Percentiles rank a stretch among this genome's conserved stretches.
Conservation (phyloP, 305 asterid genomes). For the Plantago coronopus region DNA sequence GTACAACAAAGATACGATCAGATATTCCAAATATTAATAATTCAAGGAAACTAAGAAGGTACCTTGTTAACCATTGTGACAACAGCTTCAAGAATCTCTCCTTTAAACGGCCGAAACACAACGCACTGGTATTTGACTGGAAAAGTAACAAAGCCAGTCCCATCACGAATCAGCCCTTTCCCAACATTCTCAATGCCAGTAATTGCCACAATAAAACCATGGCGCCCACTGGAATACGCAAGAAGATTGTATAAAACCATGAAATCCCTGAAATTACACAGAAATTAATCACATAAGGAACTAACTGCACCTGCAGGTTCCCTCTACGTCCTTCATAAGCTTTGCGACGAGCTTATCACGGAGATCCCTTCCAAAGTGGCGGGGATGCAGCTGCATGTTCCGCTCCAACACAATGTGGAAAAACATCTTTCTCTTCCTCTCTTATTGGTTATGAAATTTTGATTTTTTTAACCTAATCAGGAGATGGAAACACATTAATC, state of each 20-base stretch:
- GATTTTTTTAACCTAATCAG: too few relatives aligned
- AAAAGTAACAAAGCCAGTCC: constrained; percentile 87
- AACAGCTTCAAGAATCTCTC: constrained; percentile 83
- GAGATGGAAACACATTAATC: too few relatives aligned
- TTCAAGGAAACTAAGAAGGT: not conserved
- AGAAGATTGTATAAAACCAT: not conserved
- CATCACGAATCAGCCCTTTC: constrained; percentile 86
- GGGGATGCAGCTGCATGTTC: constrained; percentile 96
- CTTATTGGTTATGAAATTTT: too few relatives aligned
- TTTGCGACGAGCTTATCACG: constrained; percentile 87
- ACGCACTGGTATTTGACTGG: constrained; percentile 94
- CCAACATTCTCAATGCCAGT: constrained; percentile 90
- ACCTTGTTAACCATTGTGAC: constrained; percentile 99
- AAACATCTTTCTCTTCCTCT: constrained; percentile 39
- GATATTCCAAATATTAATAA: not conserved
- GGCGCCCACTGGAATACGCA: constrained; percentile 58
- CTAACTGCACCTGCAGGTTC: constrained; percentile 75
- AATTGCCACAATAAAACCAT: constrained; percentile 89
- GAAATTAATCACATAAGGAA: not conserved
- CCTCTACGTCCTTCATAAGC: constrained; percentile 97
- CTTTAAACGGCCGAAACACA: constrained; percentile 88
- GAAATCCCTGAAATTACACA: not conserved
- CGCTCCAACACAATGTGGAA: constrained; percentile 88
- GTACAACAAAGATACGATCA: not conserved
- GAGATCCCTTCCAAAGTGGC: constrained; percentile 94